Percentiles rank a stretch among this genome's conserved stretches.
phyloP scores from a whole-genome alignment of 73 alveolate species.

The Paramecium sonneborni region DNA sequence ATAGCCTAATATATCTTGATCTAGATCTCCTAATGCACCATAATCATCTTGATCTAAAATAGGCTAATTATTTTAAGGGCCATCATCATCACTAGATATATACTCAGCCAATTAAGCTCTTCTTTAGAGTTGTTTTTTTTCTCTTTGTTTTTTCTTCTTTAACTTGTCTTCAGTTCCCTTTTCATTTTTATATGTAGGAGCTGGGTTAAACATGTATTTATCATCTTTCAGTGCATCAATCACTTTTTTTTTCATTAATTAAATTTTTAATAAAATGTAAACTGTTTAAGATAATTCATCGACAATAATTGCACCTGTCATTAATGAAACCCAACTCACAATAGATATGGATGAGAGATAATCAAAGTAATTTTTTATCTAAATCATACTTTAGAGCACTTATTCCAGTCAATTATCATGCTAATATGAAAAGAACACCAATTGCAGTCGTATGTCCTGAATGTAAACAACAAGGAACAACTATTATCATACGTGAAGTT shows the following conservation, averaged over 20 bases:
- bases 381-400: not conserved
- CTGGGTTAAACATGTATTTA: conserved; percentile 18
- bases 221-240: conserved; percentile 29
- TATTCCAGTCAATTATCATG: not conserved
- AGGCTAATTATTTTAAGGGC: not conserved
- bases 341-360: not conserved
- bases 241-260: conserved; percentile 27
- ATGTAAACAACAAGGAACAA: conserved; percentile 5
- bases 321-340: not conserved
- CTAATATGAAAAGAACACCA: not conserved
- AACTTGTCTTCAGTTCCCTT: conserved; percentile 11
- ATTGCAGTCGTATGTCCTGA: not conserved
- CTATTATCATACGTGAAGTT: not conserved
- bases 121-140: not conserved
- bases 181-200: conserved; percentile 31
- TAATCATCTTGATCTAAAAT: not conserved
- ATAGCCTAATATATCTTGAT: not conserved
- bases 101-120: conserved; percentile 33
- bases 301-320: not conserved
- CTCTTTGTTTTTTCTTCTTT: conserved; percentile 1
- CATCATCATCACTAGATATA: conserved; percentile 11
- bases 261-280: not conserved
- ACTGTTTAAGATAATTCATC: conserved; percentile 13
- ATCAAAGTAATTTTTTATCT: not conserved
- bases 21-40: conserved; percentile 19